A percentile compares a stretch with the other conserved stretches of the same genome.
phyloP scores from a whole-genome alignment of 208 protist genomes.

The Novymonas esmeraldas region DNA sequence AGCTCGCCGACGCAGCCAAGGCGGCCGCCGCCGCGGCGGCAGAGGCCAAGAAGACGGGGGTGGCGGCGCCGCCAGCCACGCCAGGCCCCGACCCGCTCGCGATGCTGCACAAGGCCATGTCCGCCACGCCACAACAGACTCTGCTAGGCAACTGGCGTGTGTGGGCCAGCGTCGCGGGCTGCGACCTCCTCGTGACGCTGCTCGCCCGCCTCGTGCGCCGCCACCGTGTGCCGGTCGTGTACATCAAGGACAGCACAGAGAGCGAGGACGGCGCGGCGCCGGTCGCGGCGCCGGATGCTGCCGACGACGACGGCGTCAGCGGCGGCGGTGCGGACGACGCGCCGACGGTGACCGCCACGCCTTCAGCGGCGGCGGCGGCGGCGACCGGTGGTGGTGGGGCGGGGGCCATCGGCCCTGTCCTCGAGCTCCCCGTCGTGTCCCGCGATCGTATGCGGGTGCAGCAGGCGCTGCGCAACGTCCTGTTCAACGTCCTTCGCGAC shows the following conservation, averaged over 20 bases:
- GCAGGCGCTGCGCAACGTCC: constrained; percentile 58
- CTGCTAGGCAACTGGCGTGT: constrained; percentile 61
- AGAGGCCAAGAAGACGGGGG: constrained; percentile 8
- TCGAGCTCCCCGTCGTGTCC: constrained; percentile 40
- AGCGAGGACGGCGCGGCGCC: constrained; percentile 14
- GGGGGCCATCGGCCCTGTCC: constrained; percentile 13
- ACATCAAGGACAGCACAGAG: constrained; percentile 44
- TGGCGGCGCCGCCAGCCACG: constrained; percentile 4
- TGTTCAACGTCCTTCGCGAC: constrained; percentile 66
- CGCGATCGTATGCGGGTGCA: constrained; percentile 71
- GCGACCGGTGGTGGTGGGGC: constrained; percentile 1
- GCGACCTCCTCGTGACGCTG: constrained; percentile 57
- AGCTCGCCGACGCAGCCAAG: constrained; percentile 23
- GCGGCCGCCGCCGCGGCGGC: constrained; percentile 14
- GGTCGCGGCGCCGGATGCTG: neutral
- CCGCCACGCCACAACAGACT: constrained; percentile 32
- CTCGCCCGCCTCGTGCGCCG: constrained; percentile 57
- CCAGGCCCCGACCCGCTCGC: constrained; percentile 17
- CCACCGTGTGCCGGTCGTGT: constrained; percentile 75
- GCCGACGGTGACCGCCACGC: no score
- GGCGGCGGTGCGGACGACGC: constrained; percentile 8
- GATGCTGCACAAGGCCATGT: constrained; percentile 30
- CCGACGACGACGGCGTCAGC: neutral
- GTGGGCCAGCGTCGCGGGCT: constrained; percentile 51
- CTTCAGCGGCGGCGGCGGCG: neutral